Base-by-base conservation (phyloP, 257 asterid species). In the Solanum lycopersicoides region DNA sequence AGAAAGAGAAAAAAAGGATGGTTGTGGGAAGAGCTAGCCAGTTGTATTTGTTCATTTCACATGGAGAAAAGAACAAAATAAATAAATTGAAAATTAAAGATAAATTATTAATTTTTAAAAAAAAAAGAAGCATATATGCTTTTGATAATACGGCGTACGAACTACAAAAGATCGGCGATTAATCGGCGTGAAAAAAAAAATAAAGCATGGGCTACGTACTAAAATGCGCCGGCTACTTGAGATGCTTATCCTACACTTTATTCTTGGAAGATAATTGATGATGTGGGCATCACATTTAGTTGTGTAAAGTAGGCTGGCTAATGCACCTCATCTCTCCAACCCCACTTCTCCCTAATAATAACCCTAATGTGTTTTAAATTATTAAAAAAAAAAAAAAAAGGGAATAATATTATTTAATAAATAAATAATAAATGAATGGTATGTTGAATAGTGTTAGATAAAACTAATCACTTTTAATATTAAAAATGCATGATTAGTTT, bases 161-260 rank as follows among this genome's bases (percentile, higher is more conserved):
- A 30, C 28, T 37, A 20, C 41, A 28, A 69, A 68, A 85, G 23
- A 85, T 85, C 66, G 87, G 47, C 63, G 30, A 85, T 65, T 85
- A 85, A 66, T 85, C 87, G 66, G 47, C 63, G 39, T 42, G 30
- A 14, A 28, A 66, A 7, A 41, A 63, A 60, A n/a, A 37, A 11
- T 7, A 83, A 83, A n/a, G 35, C 37, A 35, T 7, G 77, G 86
- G 77, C 42, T 82, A 0, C 15, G 21, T 44, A 45, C 87, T 85
- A 85, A 85, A 68, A 68, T 85, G 82, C 87, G 68, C 87, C 47
- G 44, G 28, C 60, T 44, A 44, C 82, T 44, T 85, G 82, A 68
- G 82, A 85, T 85, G 82, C 79, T 85, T 85, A 85, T 85, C 87
- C 87, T 85, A 68, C 87, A 68, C 87, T 42, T 85, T 85, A 85